Conservation (phyloP, 1,284 basidiomycete species). For the Boletus sp. region DNA sequence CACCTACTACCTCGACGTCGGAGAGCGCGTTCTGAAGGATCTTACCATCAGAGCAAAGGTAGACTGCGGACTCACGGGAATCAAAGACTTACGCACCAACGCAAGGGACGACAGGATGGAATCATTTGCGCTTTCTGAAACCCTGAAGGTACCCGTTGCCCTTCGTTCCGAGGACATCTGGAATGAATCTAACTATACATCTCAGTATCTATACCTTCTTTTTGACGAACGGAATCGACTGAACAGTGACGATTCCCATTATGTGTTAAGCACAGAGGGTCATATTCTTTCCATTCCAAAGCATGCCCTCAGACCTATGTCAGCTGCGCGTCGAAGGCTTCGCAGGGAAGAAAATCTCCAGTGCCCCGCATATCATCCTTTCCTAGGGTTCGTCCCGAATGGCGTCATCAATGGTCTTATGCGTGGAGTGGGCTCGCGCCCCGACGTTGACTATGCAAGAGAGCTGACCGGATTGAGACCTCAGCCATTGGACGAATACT, state of each 20-base stretch:
- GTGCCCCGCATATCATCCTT: constrained; percentile 67
- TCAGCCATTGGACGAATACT: constrained; percentile 46
- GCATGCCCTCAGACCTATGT: constrained; percentile 51
- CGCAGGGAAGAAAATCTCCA: constrained; percentile 64
- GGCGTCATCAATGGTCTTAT: constrained; percentile 42
- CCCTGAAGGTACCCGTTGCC: constrained; percentile 61
- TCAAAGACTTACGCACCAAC: constrained; percentile 78
- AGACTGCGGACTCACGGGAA: constrained; percentile 79
- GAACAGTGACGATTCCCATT: constrained; percentile 72
- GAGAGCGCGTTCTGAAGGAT: constrained; percentile 79
- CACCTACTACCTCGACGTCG: constrained; percentile 87
- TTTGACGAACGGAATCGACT: constrained; percentile 84
- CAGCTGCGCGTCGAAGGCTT: constrained; percentile 54
- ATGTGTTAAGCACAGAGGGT: constrained; percentile 90
- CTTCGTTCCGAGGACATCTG: neutral
- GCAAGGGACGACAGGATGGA: constrained; percentile 88
- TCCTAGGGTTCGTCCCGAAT: constrained; percentile 33
- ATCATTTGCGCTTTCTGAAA: constrained; percentile 87
- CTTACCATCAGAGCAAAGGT: constrained; percentile 72
- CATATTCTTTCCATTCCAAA: constrained; percentile 74
- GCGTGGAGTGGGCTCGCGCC: constrained; percentile 65
- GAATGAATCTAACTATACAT: constrained; percentile 5
- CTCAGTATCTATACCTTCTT: constrained; percentile 83
- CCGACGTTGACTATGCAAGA: constrained; percentile 76
- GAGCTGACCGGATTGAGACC: constrained; percentile 54